Base-by-base conservation (phyloP, 306 rosid species). In the Argentina anserina region DNA sequence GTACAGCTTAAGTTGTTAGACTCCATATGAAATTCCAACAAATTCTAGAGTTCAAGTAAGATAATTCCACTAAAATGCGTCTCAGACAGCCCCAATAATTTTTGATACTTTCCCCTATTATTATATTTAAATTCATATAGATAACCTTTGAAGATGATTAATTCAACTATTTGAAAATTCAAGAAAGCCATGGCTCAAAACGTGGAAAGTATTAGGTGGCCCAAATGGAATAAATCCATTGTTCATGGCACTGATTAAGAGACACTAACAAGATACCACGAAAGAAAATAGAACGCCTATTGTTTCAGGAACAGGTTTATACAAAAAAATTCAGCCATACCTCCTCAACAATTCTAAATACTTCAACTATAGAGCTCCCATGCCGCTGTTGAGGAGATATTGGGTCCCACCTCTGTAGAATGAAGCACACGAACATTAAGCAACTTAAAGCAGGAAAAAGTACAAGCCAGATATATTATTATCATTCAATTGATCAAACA, bases 301-400 rank as follows among this genome's bases (percentile, higher is more conserved):
- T 63, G 5, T n/a, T 36, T 14, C 43, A 62, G 43, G 70, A 68
- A n/a, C 70, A 66, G 59, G 50, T 36, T 33, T 69, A 60, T 36
- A 64, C 61, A 5, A 76, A 79, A 79, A 60, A 43, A 53, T 61
- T 49, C 37, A 63, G 58, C 49, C 72, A 73, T 86, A 94, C 99
- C 99, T 94, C 99, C 86, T 94, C 99, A 37, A 94, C 93, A 59
- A 94, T 94, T 83, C 99, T 87, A 87, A 85, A 94, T 50, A 94
- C 99, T 87, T 94, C 99, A 75, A 94, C 99, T 39, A 94, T 84
- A 50, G 99, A 94, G 79, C 85, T 87, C 37, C 92, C 97, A 79
- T 94, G 99, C 75, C 96, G 86, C 80, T 91, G 99, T 69, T 94
- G 99, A 81, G 89, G 91, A 40, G 99, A 94, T 84, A 94, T 91